Evolutionary conservation across 352 stramenopile species (phyloP).

Genomic region (Globisporangium radiosum): DNA sequence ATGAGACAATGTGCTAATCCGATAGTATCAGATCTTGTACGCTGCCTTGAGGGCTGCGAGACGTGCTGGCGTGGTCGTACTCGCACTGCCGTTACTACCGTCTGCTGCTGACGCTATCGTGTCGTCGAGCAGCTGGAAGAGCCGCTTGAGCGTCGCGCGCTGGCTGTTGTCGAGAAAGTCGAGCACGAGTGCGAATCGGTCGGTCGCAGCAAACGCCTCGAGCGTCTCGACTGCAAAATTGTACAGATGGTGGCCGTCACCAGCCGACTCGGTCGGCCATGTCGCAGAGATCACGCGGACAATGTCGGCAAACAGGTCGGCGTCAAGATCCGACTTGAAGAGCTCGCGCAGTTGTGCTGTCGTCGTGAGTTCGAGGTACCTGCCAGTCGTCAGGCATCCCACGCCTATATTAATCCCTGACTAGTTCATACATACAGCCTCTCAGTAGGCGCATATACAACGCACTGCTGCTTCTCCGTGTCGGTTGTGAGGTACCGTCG

Average conservation of each 20-base stretch:
- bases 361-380: slow-evolving; percentile 61
- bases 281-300: slow-evolving; percentile 34
- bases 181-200: slow-evolving; percentile 51
- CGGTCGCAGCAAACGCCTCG: slow-evolving; percentile 32
- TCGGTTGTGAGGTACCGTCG: slow-evolving; percentile 47
- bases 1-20: too few species aligned
- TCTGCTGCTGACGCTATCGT: background rate
- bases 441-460: background rate
- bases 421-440: background rate
- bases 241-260: background rate
- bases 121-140: slow-evolving; percentile 14
- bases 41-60: too few species aligned
- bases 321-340: slow-evolving; percentile 67
- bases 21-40: too few species aligned
- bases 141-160: slow-evolving; percentile 28
- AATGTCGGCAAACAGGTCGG: slow-evolving; percentile 68
- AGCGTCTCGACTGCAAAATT: slow-evolving; percentile 35
- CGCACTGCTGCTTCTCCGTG: slow-evolving; percentile 46
- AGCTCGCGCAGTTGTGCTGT: slow-evolving; percentile 31
- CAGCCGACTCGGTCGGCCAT: slow-evolving; percentile 12
- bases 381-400: slow-evolving; percentile 5
- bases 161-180: slow-evolving; percentile 75
- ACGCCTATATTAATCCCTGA: too few species aligned
- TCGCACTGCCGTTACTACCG: background rate
- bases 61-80: too few species aligned